Evolutionary conservation across 805 yeast species (phyloP), one percentile per base, ranked within the genome.

Genomic region (Grigorovia humatica): DNA sequence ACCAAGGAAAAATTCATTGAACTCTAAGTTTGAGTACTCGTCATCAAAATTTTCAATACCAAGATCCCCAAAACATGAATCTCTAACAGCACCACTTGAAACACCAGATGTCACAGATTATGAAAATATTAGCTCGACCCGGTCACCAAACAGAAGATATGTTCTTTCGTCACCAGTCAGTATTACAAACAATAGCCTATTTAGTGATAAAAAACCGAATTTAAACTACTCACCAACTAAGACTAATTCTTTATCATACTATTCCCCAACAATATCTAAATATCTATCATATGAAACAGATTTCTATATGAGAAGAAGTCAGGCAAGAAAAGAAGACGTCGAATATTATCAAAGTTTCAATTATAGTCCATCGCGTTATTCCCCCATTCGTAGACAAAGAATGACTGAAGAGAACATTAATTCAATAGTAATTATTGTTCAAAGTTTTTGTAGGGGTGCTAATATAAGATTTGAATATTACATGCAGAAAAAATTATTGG

Each of bases 381-480:
- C 70, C 2, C 70, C 70, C 4, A 52, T 44, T n/a, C 58, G 64
- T 29, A 62, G 53, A 48, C 53, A 60, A 42, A 56, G 53, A 43
- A 65, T 66, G 69, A 58, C 64, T 2, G 70, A 64, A 53, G 51
- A 47, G 35, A 63, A 62, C 47, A 66, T 61, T 54, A 55, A 61
- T 48, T 64, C 57, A 9, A 50, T 49, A 6, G 75, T 83, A 42
- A 67, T 75, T 42, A 71, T 68, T 51, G 69, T 89, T 17, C 96
- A 89, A 64, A 79, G 93, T 0, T 67, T 81, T 23, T 76, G 86
- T 17, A 72, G 88, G 57, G 95, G 93, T 18, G 81, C 86, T 0
- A 71, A 80, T 43, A 70, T 78, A 51, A 74, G 96, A 49, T 85
- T 82, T 62, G 69, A 70, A 19, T 71, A 82, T 70, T 81, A 80